Evolutionary conservation across 1,284 basidiomycete genomes (phyloP).

Genomic region (Melampsora americana): DNA sequence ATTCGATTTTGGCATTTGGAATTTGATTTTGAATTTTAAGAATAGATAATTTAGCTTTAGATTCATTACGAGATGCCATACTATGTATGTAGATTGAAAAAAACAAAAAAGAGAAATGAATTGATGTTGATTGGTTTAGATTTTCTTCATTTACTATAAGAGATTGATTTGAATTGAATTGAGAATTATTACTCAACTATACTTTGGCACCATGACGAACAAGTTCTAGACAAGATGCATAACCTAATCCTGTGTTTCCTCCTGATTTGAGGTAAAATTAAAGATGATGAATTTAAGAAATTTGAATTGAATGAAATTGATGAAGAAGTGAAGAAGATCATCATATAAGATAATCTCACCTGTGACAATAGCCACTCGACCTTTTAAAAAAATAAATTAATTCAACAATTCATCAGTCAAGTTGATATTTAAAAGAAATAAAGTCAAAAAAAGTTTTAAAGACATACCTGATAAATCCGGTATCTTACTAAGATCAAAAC

Average conservation of each 20-base stretch:
- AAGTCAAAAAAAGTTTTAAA: no score
- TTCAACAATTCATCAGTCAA: no score
- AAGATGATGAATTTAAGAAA: neutral
- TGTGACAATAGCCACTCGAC: neutral
- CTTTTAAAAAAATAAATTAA: neutral
- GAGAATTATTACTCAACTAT: no score
- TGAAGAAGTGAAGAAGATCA: neutral
- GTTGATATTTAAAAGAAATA: no score
- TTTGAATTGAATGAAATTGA: no score
- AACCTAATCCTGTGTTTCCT: slow-evolving; percentile 33
- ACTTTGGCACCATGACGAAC: slow-evolving; percentile 32
- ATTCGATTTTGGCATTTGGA: slow-evolving; percentile 48
- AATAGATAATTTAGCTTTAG: slow-evolving; percentile 23
- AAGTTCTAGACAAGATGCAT: slow-evolving; percentile 25
- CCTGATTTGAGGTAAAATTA: neutral
- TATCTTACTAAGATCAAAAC: no score
- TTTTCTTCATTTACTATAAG: no score
- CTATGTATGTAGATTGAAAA: no score
- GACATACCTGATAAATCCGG: no score
- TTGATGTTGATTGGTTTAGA: neutral
- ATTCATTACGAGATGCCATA: slow-evolving; percentile 27
- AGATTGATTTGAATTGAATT: no score
- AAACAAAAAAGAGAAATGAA: neutral
- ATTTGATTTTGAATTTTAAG: slow-evolving; percentile 43
- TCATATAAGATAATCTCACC: neutral